phyloP scores from a whole-genome alignment of 441 rosid genomes.

The Manihot esculenta region DNA sequence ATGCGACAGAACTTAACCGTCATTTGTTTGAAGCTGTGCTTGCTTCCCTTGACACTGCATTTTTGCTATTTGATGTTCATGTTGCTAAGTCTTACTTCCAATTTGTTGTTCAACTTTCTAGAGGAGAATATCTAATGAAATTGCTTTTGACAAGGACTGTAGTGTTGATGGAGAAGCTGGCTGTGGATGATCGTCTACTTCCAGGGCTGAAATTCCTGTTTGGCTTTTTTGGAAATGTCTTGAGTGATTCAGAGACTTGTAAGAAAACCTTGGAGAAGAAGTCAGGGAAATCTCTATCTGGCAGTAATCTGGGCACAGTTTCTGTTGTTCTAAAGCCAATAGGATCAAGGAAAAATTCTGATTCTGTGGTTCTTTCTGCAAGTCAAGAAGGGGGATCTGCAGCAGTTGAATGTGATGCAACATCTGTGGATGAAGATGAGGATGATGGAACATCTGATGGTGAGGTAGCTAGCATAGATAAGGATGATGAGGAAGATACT shows the following conservation, averaged over 20 bases:
- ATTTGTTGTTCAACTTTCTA: conserved; percentile 82
- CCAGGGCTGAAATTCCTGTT: conserved; percentile 89
- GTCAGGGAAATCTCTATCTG: conserved; percentile 51
- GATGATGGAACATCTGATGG: conserved; percentile 99
- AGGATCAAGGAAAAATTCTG: conserved; percentile 79
- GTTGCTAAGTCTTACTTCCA: conserved; percentile 81
- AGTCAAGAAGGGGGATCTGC: conserved; percentile 80
- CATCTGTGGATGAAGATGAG: conserved; percentile 98
- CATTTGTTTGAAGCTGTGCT: conserved; percentile 93
- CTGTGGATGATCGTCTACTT: conserved; percentile 67
- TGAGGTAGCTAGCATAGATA: conserved; percentile 97
- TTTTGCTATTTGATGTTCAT: conserved; percentile 79
- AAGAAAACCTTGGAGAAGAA: conserved; percentile 51
- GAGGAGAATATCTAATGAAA: conserved; percentile 64
- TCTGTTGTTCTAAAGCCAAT: conserved; percentile 55
- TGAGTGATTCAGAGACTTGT: conserved; percentile 65
- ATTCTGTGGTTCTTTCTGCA: conserved; percentile 65
- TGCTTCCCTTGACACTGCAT: conserved; percentile 78
- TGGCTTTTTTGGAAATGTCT: conserved; percentile 79
- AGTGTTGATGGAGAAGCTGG: conserved; percentile 78
- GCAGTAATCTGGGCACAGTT: conserved; percentile 47
- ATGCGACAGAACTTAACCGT: conserved; percentile 51
- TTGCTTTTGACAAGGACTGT: conserved; percentile 70
- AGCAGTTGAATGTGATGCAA: conserved; percentile 94
- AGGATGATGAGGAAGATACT: conserved; percentile 97